phyloP scores from a whole-genome alignment of 1,139 yeast genomes.

The Geotrichum fermentans region DNA sequence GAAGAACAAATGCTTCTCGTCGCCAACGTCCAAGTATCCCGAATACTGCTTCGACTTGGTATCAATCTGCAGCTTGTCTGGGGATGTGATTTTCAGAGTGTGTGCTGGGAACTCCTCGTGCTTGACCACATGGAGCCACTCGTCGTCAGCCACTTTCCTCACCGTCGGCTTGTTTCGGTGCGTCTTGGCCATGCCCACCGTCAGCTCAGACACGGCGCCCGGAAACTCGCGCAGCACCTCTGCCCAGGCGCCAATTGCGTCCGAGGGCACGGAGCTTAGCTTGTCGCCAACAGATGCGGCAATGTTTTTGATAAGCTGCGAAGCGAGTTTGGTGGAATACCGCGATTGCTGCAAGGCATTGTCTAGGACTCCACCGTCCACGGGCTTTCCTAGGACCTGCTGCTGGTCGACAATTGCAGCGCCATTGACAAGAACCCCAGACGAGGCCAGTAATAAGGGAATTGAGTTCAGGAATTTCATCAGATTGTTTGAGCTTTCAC shows the following conservation, averaged over 20 bases:
- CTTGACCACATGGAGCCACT: constrained; percentile 17
- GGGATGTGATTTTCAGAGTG: constrained; percentile 44
- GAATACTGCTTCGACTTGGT: constrained; percentile 60
- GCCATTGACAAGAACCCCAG: no score
- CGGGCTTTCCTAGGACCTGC: no score
- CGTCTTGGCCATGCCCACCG: constrained; percentile 15
- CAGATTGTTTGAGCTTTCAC: no score
- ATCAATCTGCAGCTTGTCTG: constrained; percentile 66
- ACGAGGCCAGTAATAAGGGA: no score
- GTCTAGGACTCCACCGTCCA: no score
- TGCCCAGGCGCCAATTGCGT: constrained; percentile 31
- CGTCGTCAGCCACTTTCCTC: neutral
- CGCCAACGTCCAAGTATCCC: constrained; percentile 80
- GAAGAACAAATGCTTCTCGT: constrained; percentile 77
- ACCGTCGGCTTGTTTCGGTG: neutral
- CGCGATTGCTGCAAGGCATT: no score
- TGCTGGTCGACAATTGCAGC: no score
- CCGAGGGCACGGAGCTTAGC: constrained; percentile 24
- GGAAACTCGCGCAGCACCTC: constrained; percentile 24
- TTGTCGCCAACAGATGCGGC: neutral
- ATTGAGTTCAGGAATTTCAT: no score
- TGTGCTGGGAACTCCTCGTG: constrained; percentile 19
- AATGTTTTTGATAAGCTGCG: neutral
- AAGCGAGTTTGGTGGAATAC: neutral
- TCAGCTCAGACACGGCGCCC: constrained; percentile 18